Evolutionary conservation across 352 stramenopile genomes (phyloP), one percentile per base, ranked within the genome.

Genomic region (Pythium dissotocum): DNA sequence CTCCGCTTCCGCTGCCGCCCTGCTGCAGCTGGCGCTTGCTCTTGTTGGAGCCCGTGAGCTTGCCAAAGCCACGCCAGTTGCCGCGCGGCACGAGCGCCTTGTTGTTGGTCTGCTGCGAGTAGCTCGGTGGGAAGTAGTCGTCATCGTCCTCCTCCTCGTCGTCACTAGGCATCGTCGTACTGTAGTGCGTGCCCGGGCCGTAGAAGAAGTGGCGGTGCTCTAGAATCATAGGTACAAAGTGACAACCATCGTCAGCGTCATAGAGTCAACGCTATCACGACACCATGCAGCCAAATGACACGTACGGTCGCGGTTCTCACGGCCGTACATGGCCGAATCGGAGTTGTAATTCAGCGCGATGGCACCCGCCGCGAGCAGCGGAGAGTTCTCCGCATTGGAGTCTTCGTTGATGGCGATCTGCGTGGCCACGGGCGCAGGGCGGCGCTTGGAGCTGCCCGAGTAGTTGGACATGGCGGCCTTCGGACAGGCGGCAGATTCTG

Each of bases 331-430:
- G 48, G 82, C 87, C 64, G 87, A 93, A 63, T 95, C 87, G 51
- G 87, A 95, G 77, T 95, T 95, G 73, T 95, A 95, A 65, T 95
- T 91, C 54, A 91, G 77, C 65, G 82, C 78, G 36, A 89, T 69
- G 9, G 57, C 68, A 32, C 79, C 78, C 0, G 69, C 35, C 48
- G 76, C 72, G 30, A 94, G 75, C 65, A 94, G 71, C 14, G 83
- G 80, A 26, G 80, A 88, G 56, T 75, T 60, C 52, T 82, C 77
- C 18, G 69, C 61, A 32, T 60, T 40, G 54, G 64, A 60, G 73
- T 44, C 30, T 35, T 75, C 38, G 75, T 63, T 38, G 59, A 71
- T 49, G 35, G 56, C 38, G 49, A 71, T 63, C 8, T 49, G 38
- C 10, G 64, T 70, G 18, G 65, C 57, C 13, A 66, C 52, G 5